A percentile compares a stretch with the other conserved stretches of the same genome.
Evolutionary conservation across 148 eudicot genomes (phyloP).

Genomic region (Heliosperma pusillum): DNA sequence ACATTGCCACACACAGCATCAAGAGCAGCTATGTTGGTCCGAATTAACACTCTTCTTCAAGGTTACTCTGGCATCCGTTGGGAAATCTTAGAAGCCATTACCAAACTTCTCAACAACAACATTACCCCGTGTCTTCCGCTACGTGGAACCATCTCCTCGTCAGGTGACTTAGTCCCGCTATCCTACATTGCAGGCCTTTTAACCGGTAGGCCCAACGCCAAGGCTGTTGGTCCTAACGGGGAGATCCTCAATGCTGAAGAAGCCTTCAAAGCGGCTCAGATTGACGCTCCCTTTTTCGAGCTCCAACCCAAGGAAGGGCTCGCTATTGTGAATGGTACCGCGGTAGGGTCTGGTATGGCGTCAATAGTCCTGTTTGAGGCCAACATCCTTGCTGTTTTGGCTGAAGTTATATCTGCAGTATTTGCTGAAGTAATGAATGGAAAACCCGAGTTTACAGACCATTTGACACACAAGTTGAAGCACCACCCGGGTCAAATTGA

Average conservation of each 20-base stretch:
- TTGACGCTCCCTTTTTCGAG: slow-evolving; percentile 54
- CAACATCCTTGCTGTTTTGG: slow-evolving; percentile 53
- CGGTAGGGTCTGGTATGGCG: slow-evolving; percentile 89
- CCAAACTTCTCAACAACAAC: slow-evolving; percentile 67
- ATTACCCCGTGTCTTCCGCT: slow-evolving; percentile 81
- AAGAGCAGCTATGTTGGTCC: slow-evolving; percentile 83
- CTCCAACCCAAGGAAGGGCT: slow-evolving; percentile 86
- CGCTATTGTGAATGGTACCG: slow-evolving; percentile 84
- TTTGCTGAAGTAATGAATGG: slow-evolving; percentile 95
- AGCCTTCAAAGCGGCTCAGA: slow-evolving; percentile 59
- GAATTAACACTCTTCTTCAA: slow-evolving; percentile 87
- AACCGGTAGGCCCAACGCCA: slow-evolving; percentile 79
- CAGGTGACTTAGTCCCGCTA: slow-evolving; percentile 79
- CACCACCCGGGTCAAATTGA: slow-evolving; percentile 94
- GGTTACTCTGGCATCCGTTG: slow-evolving; percentile 91
- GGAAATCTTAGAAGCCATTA: slow-evolving; percentile 69
- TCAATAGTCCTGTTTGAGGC: slow-evolving; percentile 73
- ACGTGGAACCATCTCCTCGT: slow-evolving; percentile 82
- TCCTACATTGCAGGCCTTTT: slow-evolving; percentile 89
- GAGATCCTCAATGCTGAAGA: slow-evolving; percentile 45
- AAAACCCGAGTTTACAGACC: slow-evolving; percentile 84
- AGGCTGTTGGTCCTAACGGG: slow-evolving; percentile 65
- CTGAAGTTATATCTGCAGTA: slow-evolving; percentile 68
- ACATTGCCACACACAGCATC: slow-evolving; percentile 70
- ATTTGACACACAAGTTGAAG: slow-evolving; percentile 75